Conservation (phyloP, 2,329 filamentous ascomycete species). For the Orbilia oligospora region DNA sequence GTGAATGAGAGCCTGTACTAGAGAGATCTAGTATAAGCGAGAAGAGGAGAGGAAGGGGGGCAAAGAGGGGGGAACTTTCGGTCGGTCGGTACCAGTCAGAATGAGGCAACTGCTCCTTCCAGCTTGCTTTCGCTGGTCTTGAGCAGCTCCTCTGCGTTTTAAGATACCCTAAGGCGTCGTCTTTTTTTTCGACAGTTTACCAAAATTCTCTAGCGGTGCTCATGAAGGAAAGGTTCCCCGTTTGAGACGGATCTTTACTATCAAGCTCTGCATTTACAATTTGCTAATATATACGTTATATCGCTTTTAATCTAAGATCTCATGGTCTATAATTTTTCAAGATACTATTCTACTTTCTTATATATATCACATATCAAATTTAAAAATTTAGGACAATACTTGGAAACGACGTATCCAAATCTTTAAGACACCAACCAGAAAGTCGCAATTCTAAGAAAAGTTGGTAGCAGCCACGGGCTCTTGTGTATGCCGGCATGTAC, state of each 20-base stretch:
- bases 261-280: background rate
- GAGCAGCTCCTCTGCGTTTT: background rate
- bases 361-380: too few relatives aligned
- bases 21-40: background rate
- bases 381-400: too few relatives aligned
- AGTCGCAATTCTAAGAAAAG: too few relatives aligned
- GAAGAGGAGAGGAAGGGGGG: background rate
- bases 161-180: constrained; percentile 23
- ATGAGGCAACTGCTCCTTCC: constrained; percentile 6
- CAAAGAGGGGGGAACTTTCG: constrained; percentile 1
- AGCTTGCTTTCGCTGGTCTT: background rate
- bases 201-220: background rate
- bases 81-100: constrained; percentile 9
- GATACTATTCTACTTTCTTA: background rate
- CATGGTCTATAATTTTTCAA: background rate
- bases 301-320: constrained; percentile 11
- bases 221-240: background rate
- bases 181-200: background rate
- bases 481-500: too few relatives aligned
- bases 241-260: constrained; percentile 1
- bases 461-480: too few relatives aligned
- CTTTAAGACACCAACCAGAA: too few relatives aligned
- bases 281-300: background rate
- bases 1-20: background rate
- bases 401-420: too few relatives aligned